Evolutionary conservation across 2,329 filamentous ascomycete species (phyloP).

Genomic region (Gliomastix tumulicola): DNA sequence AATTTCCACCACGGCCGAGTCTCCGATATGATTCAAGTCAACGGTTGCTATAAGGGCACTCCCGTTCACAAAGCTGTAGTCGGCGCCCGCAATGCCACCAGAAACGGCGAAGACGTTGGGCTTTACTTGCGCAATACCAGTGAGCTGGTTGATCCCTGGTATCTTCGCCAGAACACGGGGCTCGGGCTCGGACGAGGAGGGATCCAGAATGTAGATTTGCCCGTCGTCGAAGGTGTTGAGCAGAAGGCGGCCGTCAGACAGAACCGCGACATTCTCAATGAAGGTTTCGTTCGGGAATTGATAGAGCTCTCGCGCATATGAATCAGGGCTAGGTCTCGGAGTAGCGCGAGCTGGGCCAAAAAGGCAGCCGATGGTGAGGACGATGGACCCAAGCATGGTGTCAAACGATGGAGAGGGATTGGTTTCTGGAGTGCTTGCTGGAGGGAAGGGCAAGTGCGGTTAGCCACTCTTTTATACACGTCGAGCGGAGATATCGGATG

Average conservation of each 20-base stretch:
- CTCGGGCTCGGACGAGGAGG: background rate
- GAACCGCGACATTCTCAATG: background rate
- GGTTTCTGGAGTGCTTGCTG: too few relatives aligned
- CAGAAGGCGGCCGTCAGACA: conserved; percentile 1
- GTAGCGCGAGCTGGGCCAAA: background rate
- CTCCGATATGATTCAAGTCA: background rate
- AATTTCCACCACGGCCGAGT: background rate
- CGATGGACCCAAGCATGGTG: too few relatives aligned
- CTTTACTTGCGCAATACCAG: conserved; percentile 10
- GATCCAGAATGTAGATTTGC: background rate
- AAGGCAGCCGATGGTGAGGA: background rate
- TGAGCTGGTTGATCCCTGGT: conserved; percentile 4
- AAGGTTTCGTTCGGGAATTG: background rate
- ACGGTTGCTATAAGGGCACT: conserved; percentile 7
- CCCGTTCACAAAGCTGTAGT: conserved; percentile 4
- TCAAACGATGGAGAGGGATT: too few relatives aligned
- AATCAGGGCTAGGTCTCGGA: background rate
- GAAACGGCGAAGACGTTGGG: conserved; percentile 11
- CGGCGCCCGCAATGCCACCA: conserved; percentile 7
- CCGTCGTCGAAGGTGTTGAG: conserved; percentile 11
- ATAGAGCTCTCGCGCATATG: background rate
- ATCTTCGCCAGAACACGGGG: conserved; percentile 6
- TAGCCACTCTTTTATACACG: too few relatives aligned
- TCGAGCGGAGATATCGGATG: too few relatives aligned
- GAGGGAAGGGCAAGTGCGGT: too few relatives aligned